phyloP scores from a whole-genome alignment of 306 rosid genomes.

The Acacia crassicarpa region DNA sequence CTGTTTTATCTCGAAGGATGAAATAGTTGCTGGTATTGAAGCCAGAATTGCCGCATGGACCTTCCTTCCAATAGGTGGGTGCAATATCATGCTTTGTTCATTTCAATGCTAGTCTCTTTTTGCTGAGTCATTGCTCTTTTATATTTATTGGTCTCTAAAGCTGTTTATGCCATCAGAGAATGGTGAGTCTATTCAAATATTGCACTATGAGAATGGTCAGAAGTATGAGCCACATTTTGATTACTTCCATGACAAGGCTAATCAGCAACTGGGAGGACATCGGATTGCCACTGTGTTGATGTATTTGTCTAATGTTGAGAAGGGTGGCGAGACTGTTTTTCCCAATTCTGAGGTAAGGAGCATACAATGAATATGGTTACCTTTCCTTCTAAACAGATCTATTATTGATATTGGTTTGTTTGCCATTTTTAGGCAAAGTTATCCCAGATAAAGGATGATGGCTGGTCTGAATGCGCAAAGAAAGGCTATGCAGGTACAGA shows the following conservation, averaged over 20 bases:
- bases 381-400: not conserved
- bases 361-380: slow-evolving; percentile 23
- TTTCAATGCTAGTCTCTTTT: slow-evolving; percentile 11
- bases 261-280: slow-evolving; percentile 82
- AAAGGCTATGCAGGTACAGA: slow-evolving; percentile 79
- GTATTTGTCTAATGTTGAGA: slow-evolving; percentile 85
- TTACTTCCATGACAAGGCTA: slow-evolving; percentile 80
- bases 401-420: slow-evolving; percentile 5
- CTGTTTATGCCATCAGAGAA: slow-evolving; percentile 54
- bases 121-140: not conserved
- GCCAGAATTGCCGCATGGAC: slow-evolving; percentile 88
- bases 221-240: slow-evolving; percentile 93
- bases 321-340: slow-evolving; percentile 94
- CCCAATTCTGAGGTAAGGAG: slow-evolving; percentile 68
- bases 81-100: slow-evolving; percentile 1
- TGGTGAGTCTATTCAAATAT: slow-evolving; percentile 85
- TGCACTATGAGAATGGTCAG: slow-evolving; percentile 85
- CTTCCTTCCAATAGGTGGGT: slow-evolving; percentile 77
- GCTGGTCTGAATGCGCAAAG: slow-evolving; percentile 75
- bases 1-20: slow-evolving; percentile 62
- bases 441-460: slow-evolving; percentile 52
- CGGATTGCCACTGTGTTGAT: slow-evolving; percentile 89
- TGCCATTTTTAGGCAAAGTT: slow-evolving; percentile 46
- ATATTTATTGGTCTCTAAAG: not conserved
- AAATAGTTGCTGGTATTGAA: slow-evolving; percentile 66